Evolutionary conservation across 192 early-diverging fungal genomes (phyloP), one percentile per base, ranked within the genome.

Genomic region (Podila verticillata): DNA sequence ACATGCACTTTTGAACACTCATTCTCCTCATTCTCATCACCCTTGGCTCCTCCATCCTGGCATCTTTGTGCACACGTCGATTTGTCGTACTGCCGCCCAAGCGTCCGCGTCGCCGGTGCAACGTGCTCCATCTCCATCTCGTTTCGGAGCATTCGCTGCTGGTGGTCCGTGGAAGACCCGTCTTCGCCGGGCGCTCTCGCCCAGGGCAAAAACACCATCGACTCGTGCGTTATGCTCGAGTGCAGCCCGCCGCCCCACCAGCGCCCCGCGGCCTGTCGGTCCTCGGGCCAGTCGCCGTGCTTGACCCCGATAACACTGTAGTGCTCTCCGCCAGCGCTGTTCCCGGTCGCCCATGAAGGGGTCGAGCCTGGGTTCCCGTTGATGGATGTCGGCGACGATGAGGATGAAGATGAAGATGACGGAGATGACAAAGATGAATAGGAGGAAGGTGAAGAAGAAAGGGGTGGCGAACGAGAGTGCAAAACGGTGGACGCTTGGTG

Each of bases 231-330:
- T 63, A 70, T 65, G 22, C 57, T 66, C 2, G 57, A 44, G 19
- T 71, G 20, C 9, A 79, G 54, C 0, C 69, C 75, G 13, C 75
- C 69, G 2, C 64, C 39, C 75, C 69, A 66, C 75, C 75, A 79
- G 17, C 69, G 68, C 35, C 57, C 48, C 7, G 68, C 28, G 3
- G 49, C 17, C 12, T 58, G 69, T 48, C 32, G 48, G 7, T 72
- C 77, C 29, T 72, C 61, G 20, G 65, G 60, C 75, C 68, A 80
- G 35, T 72, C 66, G 29, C 77, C 70, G 22, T 80, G 58, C 19
- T 72, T 61, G 65, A 72, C 68, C 10, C 70, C 77, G 32, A 80
- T 80, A 3, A 80, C 70, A 29, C 77, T 80, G 22, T 80, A 72
- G 13, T 68, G 61, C 5, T 72, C 70, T 4, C 54, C 61, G 3